A percentile compares a stretch with the other conserved stretches of the same genome.
Conservation (phyloP, 345 rosid species). For the Theobroma cacao region DNA sequence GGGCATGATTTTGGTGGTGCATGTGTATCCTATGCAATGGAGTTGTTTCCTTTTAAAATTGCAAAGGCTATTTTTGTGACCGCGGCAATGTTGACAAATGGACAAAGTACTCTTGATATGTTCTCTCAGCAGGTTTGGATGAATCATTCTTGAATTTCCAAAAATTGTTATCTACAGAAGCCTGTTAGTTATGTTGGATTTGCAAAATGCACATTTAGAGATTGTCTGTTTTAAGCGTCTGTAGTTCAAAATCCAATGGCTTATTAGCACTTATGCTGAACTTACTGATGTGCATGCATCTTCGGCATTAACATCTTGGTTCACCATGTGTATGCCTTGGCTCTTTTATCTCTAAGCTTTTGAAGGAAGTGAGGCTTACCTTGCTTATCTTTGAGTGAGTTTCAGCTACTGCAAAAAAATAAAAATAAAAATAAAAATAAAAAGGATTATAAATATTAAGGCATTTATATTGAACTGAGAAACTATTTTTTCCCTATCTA, state of each 20-base stretch:
- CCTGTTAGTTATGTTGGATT: background rate
- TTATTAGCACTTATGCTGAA: background rate
- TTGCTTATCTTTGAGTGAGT: background rate
- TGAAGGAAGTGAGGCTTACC: background rate
- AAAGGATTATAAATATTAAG: background rate
- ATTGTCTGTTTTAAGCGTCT: background rate
- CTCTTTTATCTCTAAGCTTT: background rate
- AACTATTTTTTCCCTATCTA: background rate
- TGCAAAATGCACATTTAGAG: background rate
- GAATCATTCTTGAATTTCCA: background rate
- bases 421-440: too few species aligned
- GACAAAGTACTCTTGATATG: slow-evolving; percentile 75
- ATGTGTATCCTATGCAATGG: slow-evolving; percentile 83
- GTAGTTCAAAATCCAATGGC: background rate
- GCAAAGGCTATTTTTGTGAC: slow-evolving; percentile 77
- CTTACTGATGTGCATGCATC: background rate
- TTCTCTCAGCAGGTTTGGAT: slow-evolving; percentile 64
- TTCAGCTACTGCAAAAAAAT: background rate
- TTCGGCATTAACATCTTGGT: slow-evolving; percentile 1
- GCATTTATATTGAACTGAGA: background rate
- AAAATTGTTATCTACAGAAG: background rate
- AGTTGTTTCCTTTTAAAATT: slow-evolving; percentile 67
- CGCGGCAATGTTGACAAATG: slow-evolving; percentile 75
- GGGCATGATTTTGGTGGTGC: slow-evolving; percentile 98
- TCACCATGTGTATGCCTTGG: background rate